phyloP scores from a whole-genome alignment of 805 yeast genomes.

The Hanseniaspora vineae region DNA sequence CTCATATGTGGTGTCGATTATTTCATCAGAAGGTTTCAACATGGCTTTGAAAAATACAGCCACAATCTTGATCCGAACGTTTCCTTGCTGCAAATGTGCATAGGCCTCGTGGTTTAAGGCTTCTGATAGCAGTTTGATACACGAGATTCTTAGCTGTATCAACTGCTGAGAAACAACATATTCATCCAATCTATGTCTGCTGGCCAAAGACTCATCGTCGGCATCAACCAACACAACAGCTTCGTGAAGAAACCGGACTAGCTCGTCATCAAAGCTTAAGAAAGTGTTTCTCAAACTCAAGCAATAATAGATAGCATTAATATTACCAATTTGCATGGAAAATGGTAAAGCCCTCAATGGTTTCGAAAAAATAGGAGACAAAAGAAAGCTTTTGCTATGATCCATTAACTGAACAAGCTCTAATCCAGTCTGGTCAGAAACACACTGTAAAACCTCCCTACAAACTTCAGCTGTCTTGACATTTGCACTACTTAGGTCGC shows the following conservation, averaged over 20 bases:
- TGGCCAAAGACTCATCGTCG: slow-evolving; percentile 88
- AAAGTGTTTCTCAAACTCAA: slow-evolving; percentile 69
- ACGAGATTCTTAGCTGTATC: slow-evolving; percentile 76
- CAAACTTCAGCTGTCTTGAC: slow-evolving; percentile 72
- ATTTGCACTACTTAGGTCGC: slow-evolving; percentile 85
- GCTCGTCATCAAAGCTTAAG: slow-evolving; percentile 76
- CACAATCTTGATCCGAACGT: slow-evolving; percentile 70
- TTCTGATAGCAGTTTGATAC: slow-evolving; percentile 68
- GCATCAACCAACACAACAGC: slow-evolving; percentile 94
- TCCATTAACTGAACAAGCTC: slow-evolving; percentile 65
- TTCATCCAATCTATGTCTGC: slow-evolving; percentile 75
- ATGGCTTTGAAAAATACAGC: slow-evolving; percentile 93
- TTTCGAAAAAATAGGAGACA: slow-evolving; percentile 92
- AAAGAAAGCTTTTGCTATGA: slow-evolving; percentile 67
- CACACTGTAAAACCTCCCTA: slow-evolving; percentile 49
- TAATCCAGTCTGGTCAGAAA: slow-evolving; percentile 58
- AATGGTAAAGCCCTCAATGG: slow-evolving; percentile 95
- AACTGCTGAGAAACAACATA: slow-evolving; percentile 81
- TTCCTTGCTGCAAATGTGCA: slow-evolving; percentile 57
- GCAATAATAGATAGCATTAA: slow-evolving; percentile 93
- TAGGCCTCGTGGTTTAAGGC: slow-evolving; percentile 82
- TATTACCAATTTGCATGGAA: slow-evolving; percentile 97
- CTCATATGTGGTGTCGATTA: slow-evolving; percentile 85
- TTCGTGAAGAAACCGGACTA: slow-evolving; percentile 72
- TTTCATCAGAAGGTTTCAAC: slow-evolving; percentile 70